Percentiles rank a stretch among this genome's conserved stretches.
Conservation (phyloP, 2,329 filamentous ascomycete species). For the Zelopaecilomyces penicillatus region DNA sequence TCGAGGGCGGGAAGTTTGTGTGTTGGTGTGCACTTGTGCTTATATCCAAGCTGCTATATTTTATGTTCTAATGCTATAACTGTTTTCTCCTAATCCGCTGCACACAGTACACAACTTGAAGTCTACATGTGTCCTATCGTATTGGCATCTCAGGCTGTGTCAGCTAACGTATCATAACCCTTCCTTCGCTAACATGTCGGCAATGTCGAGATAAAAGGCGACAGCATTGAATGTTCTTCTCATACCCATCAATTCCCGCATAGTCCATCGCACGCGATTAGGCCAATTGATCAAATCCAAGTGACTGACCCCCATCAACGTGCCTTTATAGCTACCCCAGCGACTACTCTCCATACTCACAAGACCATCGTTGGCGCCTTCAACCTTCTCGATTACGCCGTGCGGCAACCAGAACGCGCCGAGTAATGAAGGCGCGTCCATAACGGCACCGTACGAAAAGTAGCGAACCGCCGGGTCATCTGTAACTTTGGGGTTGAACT, state of each 20-base stretch:
- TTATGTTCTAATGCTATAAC: conserved; percentile 14
- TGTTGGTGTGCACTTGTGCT: conserved; percentile 9
- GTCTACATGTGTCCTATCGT: no score
- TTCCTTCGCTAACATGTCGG: conserved; percentile 64
- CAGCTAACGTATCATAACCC: conserved; percentile 28
- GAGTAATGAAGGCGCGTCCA: conserved; percentile 43
- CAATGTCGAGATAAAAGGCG: conserved; percentile 58
- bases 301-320: conserved; percentile 52
- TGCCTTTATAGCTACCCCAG: conserved; percentile 58
- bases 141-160: no score
- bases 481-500: conserved; percentile 50
- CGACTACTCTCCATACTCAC: conserved; percentile 55
- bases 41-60: conserved; percentile 16
- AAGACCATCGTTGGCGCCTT: conserved; percentile 59
- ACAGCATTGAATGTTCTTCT: conserved; percentile 56
- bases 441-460: conserved; percentile 53
- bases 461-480: conserved; percentile 47
- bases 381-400: conserved; percentile 37
- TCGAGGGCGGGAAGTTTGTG: conserved; percentile 7
- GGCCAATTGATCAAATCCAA: conserved; percentile 62
- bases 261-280: conserved; percentile 48
- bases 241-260: conserved; percentile 44
- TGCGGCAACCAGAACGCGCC: conserved; percentile 54
- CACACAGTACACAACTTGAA: background rate
- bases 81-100: background rate